A percentile compares a stretch with the other conserved stretches of the same genome.
Evolutionary conservation across 495 filamentous ascomycete species (phyloP).

Genomic region (Trichocladium uniseriatum): DNA sequence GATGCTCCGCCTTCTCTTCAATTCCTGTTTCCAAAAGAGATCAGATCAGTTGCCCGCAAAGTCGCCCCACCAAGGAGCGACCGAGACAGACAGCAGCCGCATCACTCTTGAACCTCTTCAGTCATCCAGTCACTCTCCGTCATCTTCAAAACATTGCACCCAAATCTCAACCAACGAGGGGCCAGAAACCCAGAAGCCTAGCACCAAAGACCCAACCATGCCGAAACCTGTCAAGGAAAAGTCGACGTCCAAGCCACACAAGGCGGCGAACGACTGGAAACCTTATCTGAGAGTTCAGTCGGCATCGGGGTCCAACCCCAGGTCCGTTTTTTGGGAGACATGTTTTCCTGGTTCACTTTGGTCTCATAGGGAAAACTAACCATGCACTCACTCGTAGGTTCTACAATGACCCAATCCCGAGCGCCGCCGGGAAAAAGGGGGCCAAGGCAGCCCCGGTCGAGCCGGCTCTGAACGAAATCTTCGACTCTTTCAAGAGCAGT

Average conservation of each 20-base stretch:
- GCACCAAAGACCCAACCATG: not conserved
- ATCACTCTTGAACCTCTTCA: not conserved
- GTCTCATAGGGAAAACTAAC: not conserved
- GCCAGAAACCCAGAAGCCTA: not conserved
- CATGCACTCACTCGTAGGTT: not conserved
- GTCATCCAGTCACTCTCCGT: not conserved
- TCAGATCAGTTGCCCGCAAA: slow-evolving; percentile 8
- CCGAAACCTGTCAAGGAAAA: slow-evolving; percentile 9
- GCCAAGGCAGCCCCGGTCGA: not conserved
- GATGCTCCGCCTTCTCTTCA: slow-evolving; percentile 20
- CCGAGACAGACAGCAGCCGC: slow-evolving; percentile 21
- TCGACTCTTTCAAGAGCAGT: not conserved
- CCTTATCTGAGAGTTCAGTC: not conserved
- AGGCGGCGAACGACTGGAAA: not conserved
- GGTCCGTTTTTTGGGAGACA: not conserved
- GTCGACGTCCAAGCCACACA: slow-evolving; percentile 3
- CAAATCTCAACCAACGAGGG: not conserved
- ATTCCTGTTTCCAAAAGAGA: slow-evolving; percentile 22
- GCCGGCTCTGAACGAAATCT: not conserved
- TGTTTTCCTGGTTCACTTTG: not conserved
- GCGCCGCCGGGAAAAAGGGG: not conserved
- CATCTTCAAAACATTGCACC: not conserved
- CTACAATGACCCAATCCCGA: not conserved
- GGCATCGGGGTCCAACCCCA: not conserved
- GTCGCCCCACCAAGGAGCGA: slow-evolving; percentile 11